phyloP scores from a whole-genome alignment of 202 grass and related monocot genomes.

The Hordeum pubiflorum region DNA sequence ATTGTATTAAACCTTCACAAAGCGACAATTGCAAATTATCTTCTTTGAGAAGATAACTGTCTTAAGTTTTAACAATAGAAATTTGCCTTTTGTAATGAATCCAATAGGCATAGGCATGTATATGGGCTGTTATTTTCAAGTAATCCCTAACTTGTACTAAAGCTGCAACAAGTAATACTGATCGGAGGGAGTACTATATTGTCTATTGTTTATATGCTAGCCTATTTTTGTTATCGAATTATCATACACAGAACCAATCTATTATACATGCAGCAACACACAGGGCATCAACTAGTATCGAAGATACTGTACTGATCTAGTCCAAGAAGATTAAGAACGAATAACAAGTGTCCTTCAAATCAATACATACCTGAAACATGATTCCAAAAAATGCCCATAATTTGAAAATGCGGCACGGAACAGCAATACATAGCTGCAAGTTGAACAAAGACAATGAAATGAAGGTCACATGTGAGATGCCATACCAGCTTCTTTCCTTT shows the following conservation, averaged over 20 bases:
- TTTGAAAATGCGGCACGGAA: slow-evolving; percentile 95
- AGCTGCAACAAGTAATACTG: not conserved
- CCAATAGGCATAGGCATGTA: not conserved
- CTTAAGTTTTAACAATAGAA: not conserved
- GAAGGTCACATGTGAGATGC: not conserved
- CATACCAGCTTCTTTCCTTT: not conserved
- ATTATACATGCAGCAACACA: not conserved
- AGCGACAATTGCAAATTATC: not conserved
- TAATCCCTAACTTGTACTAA: not conserved
- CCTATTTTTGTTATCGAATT: not conserved
- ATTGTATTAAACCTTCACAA: not conserved
- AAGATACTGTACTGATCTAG: not conserved
- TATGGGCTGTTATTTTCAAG: not conserved
- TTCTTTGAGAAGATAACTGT: not conserved
- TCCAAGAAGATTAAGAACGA: not conserved
- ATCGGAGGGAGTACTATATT: not conserved
- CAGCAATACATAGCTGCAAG: slow-evolving; percentile 77
- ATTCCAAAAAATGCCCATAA: slow-evolving; percentile 97
- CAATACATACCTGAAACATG: slow-evolving; percentile 59
- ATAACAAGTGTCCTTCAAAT: not conserved
- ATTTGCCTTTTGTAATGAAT: too few relatives aligned
- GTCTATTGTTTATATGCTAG: not conserved
- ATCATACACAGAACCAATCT: not conserved
- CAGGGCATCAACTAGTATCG: not conserved
- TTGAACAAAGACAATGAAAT: slow-evolving; percentile 10